Base-by-base conservation (phyloP, 2,329 filamentous ascomycete species). In the Aspergillus terreus region DNA sequence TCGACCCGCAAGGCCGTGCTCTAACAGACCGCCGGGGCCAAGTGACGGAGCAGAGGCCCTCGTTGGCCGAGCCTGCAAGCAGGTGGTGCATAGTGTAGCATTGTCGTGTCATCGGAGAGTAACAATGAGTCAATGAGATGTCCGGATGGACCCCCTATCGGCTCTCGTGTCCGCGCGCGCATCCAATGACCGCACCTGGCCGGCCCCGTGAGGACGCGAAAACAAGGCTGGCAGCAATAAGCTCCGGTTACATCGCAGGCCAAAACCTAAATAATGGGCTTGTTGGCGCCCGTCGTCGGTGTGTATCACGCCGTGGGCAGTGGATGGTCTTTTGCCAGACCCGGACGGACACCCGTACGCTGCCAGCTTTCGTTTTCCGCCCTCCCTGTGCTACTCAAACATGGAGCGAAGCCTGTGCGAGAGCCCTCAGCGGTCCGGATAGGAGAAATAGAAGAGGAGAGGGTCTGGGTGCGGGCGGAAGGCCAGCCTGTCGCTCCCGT, bases 171-270 rank as follows among this genome's bases (percentile, higher is more conserved):
- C 25, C 47, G 36, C n/a, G 15, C 47, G 42, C 11, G 15, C 47
- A 25, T 47, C 41, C 51, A 49, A 49, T 50, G 6, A 21, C 11
- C 40, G 9, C 17, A 2, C 27, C 27, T 30, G 7, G 9, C 27
- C 27, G 27, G 6, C 27, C 27, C 27, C 27, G 27, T 30, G 25
- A 52, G 44, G 44, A 47, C 45, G 50, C 19, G 44, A 35, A 11
- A 40, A 36, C 38, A 27, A 47, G 47, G 25, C 49, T 47, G 47
- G 47, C 51, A 50, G 27, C 50, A 47, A 35, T 47, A 33, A 53
- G 44, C 46, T 47, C 50, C 50, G 55, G 56, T 59, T 59, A 57
- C 57, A 59, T 59, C 51, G 54, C 57, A 59, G 52, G 17, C 30
- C 30, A 19, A 42, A 42, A 42, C 40, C 19, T 42, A 42, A 42